Conservation (phyloP, 2,329 filamentous ascomycete species). For the Claviceps pusilla region DNA sequence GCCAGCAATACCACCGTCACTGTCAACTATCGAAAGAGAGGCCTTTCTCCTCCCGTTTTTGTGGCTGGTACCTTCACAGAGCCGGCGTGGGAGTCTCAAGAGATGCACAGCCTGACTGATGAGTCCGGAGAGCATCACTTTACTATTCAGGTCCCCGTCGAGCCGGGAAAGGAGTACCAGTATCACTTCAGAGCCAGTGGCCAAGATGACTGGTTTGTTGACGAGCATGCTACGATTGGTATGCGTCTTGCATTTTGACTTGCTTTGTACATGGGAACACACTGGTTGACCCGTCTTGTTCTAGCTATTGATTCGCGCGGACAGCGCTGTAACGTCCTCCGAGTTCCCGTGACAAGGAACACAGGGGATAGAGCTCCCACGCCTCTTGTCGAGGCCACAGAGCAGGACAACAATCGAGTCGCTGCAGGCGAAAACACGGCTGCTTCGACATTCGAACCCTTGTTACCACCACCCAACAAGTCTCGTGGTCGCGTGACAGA, state of each 20-base stretch:
- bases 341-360: slow-evolving; percentile 8
- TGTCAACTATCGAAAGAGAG: slow-evolving; percentile 46
- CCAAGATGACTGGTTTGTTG: slow-evolving; percentile 55
- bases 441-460: slow-evolving; percentile 1
- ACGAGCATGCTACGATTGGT: slow-evolving; percentile 48
- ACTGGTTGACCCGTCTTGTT: neutral
- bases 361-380: neutral
- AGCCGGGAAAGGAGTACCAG: slow-evolving; percentile 46
- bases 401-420: neutral
- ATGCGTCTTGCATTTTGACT: neutral
- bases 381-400: slow-evolving; percentile 6
- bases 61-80: slow-evolving; percentile 54
- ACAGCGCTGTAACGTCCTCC: slow-evolving; percentile 8
- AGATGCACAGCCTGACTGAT: slow-evolving; percentile 44
- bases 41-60: slow-evolving; percentile 51
- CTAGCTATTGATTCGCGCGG: slow-evolving; percentile 5
- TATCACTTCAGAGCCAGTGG: slow-evolving; percentile 60
- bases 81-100: slow-evolving; percentile 49
- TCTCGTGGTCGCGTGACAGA: slow-evolving; percentile 10
- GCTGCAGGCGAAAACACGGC: neutral
- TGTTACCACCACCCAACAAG: slow-evolving; percentile 8
- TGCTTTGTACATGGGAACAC: neutral
- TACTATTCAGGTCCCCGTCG: slow-evolving; percentile 36
- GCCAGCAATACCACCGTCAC: slow-evolving; percentile 27
- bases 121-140: slow-evolving; percentile 43